Evolutionary conservation across 495 filamentous ascomycete species (phyloP), one percentile per base, ranked within the genome.

Genomic region (Aspergillus sclerotioniger): DNA sequence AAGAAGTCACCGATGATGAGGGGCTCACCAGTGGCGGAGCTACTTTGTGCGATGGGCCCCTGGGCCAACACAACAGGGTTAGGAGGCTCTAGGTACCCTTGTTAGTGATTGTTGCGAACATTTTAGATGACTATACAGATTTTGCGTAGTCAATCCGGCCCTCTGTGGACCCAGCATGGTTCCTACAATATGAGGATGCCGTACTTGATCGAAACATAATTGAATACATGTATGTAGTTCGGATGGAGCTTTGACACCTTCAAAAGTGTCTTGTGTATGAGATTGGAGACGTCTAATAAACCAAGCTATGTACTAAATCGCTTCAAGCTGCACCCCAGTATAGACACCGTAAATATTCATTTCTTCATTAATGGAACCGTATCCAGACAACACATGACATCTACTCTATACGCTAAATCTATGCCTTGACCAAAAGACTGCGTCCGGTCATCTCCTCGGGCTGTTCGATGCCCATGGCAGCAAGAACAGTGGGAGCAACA

Each of bases 401-500:
- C 49, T 28, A 59, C 57, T 63, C 59, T 63, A 63, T 63, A 60
- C 47, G 31, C 49, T 51, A 63, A 39, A 58, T 61, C 58, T 63
- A 79, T 61, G 72, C 62, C 81, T 90, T 96, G 58, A 95, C 73
- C 66, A 98, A 75, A 62, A 98, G 81, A 76, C 83, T 96, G 63
- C 75, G 72, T 39, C 94, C 93, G 45, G 87, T 87, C 94, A 98
- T 98, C 75, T 96, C 92, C 67, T 87, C 82, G 13, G 95, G 92
- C 71, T 95, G 84, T 17, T 86, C 83, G 55, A 98, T 75, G 20
- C 94, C 95, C 93, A 98, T 96, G 60, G 84, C 85, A 32, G 85
- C 89, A 43, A 98, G 80, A 52, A 98, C 68, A 35, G 94, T 98
- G 2, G 95, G 95, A 9, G 94, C 94, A 47, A 98, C 94, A 72